A percentile compares a stretch with the other conserved stretches of the same genome.
Conservation (phyloP, 2,329 filamentous ascomycete species). For the Fusarium sp. region DNA sequence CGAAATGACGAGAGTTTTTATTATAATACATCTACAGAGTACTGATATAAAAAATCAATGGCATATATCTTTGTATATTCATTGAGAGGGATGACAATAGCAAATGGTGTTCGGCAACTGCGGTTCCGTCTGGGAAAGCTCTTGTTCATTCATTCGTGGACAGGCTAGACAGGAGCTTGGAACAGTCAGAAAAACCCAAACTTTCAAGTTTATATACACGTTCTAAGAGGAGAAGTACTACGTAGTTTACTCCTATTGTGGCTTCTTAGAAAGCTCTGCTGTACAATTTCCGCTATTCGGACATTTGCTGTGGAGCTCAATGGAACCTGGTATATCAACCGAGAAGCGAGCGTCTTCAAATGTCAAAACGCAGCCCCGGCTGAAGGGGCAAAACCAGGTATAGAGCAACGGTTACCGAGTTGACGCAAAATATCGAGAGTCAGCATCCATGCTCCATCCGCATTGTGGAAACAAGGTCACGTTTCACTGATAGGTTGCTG, state of each 20-base stretch:
- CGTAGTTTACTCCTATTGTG: neutral
- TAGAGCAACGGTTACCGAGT: neutral
- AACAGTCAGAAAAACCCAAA: neutral
- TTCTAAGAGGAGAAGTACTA: neutral
- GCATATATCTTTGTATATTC: neutral
- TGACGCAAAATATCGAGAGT: slow-evolving; percentile 10
- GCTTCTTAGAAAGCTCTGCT: neutral
- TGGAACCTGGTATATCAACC: neutral
- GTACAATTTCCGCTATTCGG: slow-evolving; percentile 5
- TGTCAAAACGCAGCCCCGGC: neutral
- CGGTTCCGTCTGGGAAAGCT: neutral
- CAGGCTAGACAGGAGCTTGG: neutral
- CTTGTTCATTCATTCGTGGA: neutral
- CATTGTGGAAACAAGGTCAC: slow-evolving; percentile 4
- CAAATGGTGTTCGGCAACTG: neutral
- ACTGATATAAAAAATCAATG: neutral
- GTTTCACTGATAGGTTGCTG: slow-evolving; percentile 27
- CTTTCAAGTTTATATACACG: neutral
- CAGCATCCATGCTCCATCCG: slow-evolving; percentile 13
- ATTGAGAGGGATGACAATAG: neutral
- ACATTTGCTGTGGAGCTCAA: slow-evolving; percentile 4
- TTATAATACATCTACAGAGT: neutral
- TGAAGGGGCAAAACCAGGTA: neutral
- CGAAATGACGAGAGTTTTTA: neutral
- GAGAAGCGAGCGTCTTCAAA: neutral